Evolutionary conservation across 352 stramenopile species (phyloP), one percentile per base, ranked within the genome.

Genomic region (Pythium periplocum): DNA sequence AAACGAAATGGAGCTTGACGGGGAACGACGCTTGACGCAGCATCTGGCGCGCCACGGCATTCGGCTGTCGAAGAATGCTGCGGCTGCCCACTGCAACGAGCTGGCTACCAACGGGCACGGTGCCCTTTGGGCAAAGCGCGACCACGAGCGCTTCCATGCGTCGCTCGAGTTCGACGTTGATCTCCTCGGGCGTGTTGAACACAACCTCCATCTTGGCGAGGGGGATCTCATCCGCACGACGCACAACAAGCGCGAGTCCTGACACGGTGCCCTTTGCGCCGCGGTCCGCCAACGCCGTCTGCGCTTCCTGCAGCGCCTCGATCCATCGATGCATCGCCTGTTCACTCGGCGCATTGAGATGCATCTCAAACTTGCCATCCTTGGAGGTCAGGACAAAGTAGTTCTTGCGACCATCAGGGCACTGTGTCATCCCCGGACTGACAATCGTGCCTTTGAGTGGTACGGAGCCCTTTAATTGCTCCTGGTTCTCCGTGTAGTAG

Each of bases 311-410:
- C 39, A 95, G 62, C 36, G 82, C 85, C 51, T 95, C 79, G 49
- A 95, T 91, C 85, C 85, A 95, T 32, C 78, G 64, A 35, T 90
- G 83, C 85, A 95, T 95, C n/a, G 76, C 79, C 32, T 69, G 73
- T 40, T 95, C 83, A 36, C 83, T 91, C 39, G 83, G 71, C 10
- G 85, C 85, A 31, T 86, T 92, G 53, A 95, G 51, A 45, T 94
- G 84, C 69, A 95, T 87, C 55, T 95, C 83, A 41, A 89, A 89
- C 49, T 84, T 90, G 48, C 78, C 73, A 47, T 90, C 81, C 45
- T 82, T 86, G 36, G 80, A 87, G 10, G 78, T 89, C 32, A 95
- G 60, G 26, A 95, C 79, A 55, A 95, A 95, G 55, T 95, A 95
- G 59, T 88, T 87, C 38, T 83, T 80, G 10, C 82, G 78, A 26